Base-by-base conservation (phyloP, 2,329 filamentous ascomycete species). In the Aspergillus hortae region DNA sequence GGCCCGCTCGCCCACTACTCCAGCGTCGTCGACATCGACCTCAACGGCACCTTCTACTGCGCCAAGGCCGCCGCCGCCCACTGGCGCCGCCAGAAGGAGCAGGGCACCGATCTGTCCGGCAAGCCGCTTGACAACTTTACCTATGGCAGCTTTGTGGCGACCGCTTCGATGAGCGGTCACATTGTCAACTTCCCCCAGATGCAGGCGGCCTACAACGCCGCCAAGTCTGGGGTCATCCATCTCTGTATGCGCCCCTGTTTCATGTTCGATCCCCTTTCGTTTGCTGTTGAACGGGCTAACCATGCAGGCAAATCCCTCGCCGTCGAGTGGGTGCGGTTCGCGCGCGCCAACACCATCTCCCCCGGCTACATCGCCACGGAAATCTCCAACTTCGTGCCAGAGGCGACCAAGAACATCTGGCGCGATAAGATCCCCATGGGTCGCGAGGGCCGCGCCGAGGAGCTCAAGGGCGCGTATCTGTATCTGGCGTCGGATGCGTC, bases 381-480 rank as follows among this genome's bases (percentile, higher is more conserved):
- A 56, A 85, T 92, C 59, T 83, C 83, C 11, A 74, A 78, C 60
- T 90, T 89, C 65, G 78, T 84, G 9, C 75, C 82, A 0, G 64
- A 76, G 7, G 86, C 89, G 61, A 86, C 82, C 3, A 89, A 89
- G 79, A 77, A 81, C 42, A 77, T 88, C 53, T 92, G 89, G 86
- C 84, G 83, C 67, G 83, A 85, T 64, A 92, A 88, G 80, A 92
- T 87, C 38, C 88, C 88, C 9, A 88, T 94, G 84, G 88, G 84
- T 74, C 67, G 90, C 58, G 86, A 91, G 66, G 90, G 87, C 9
- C 78, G 85, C 58, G 76, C 83, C 2, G 81, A 83, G 54, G 90
- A 95, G 76, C 78, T 95, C 61, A 92, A 92, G 76, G 90, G 89
- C 17, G 87, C 87, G 15, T 95, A 88, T 68, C 73, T 95, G 44